Evolutionary conservation across 192 early-diverging fungal species (phyloP).

Genomic region (Coemansia asiatica): DNA sequence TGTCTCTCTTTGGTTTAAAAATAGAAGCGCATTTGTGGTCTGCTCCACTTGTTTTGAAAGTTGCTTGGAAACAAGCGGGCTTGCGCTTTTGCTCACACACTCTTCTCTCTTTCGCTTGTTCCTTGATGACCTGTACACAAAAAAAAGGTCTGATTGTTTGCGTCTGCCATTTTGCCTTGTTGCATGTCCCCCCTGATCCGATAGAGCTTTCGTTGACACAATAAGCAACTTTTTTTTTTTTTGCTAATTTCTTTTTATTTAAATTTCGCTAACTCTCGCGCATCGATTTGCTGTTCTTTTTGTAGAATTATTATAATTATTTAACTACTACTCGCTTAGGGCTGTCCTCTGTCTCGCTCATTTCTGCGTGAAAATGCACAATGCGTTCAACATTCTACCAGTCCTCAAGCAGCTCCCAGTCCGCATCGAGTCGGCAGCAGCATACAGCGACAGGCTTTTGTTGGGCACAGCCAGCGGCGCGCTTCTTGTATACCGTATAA

Average conservation of each 20-base stretch:
- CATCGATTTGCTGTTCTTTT: too few species aligned
- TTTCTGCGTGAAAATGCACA: constrained; percentile 58
- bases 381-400: constrained; percentile 74
- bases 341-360: not conserved
- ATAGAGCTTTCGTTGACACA: too few species aligned
- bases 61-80: too few species aligned
- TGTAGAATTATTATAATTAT: not conserved
- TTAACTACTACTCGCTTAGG: not conserved
- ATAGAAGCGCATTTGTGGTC: not conserved
- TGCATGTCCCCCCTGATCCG: not conserved
- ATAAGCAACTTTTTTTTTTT: constrained; percentile 6
- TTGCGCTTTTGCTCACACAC: too few species aligned
- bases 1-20: not conserved
- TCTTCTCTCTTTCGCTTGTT: too few species aligned
- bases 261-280: too few species aligned
- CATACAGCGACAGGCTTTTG: constrained; percentile 67
- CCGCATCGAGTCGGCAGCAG: constrained; percentile 72
- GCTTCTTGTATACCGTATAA: constrained; percentile 67
- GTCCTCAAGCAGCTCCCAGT: constrained; percentile 70
- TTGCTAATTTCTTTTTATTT: too few species aligned
- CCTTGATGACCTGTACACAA: not conserved
- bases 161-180: too few species aligned
- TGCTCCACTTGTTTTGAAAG: too few species aligned
- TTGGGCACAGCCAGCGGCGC: constrained; percentile 69
- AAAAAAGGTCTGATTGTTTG: not conserved